phyloP scores from a whole-genome alignment of 306 rosid species.

The Hippophae tibetana region DNA sequence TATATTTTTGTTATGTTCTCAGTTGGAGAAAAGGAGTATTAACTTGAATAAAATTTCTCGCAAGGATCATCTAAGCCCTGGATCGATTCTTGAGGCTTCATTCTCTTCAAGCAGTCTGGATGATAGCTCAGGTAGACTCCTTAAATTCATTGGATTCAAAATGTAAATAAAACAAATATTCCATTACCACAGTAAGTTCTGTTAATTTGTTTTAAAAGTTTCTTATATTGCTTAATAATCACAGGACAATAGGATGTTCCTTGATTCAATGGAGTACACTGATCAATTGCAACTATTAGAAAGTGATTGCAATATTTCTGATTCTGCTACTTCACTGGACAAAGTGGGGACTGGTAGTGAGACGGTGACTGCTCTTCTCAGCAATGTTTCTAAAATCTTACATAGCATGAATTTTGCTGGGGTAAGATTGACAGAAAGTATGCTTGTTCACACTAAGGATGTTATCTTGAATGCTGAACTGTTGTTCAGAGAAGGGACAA shows the following conservation, averaged over 20 bases:
- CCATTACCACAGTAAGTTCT: background rate
- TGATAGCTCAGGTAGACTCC: slow-evolving; percentile 63
- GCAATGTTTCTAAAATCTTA: slow-evolving; percentile 30
- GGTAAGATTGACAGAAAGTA: slow-evolving; percentile 33
- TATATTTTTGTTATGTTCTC: no score
- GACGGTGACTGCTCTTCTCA: slow-evolving; percentile 24
- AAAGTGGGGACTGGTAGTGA: slow-evolving; percentile 24
- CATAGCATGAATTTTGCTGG: slow-evolving; percentile 29
- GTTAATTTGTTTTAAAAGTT: background rate
- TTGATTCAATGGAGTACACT: slow-evolving; percentile 33
- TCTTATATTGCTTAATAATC: slow-evolving; percentile 19
- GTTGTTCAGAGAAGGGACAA: slow-evolving; percentile 33
- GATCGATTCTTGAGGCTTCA: slow-evolving; percentile 85
- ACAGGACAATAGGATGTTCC: slow-evolving; percentile 45
- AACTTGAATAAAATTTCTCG: no score
- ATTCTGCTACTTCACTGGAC: slow-evolving; percentile 49
- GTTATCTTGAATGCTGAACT: slow-evolving; percentile 56
- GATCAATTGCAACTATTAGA: slow-evolving; percentile 26
- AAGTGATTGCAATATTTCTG: slow-evolving; percentile 34
- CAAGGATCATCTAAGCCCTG: slow-evolving; percentile 46
- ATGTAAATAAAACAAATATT: background rate
- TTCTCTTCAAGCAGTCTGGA: slow-evolving; percentile 87
- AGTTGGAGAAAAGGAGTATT: no score
- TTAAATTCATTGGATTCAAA: slow-evolving; percentile 3
- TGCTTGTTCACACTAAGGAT: slow-evolving; percentile 37